Evolutionary conservation across 176 grass and related monocot genomes (phyloP).

Genomic region (Elaeis guineensis): DNA sequence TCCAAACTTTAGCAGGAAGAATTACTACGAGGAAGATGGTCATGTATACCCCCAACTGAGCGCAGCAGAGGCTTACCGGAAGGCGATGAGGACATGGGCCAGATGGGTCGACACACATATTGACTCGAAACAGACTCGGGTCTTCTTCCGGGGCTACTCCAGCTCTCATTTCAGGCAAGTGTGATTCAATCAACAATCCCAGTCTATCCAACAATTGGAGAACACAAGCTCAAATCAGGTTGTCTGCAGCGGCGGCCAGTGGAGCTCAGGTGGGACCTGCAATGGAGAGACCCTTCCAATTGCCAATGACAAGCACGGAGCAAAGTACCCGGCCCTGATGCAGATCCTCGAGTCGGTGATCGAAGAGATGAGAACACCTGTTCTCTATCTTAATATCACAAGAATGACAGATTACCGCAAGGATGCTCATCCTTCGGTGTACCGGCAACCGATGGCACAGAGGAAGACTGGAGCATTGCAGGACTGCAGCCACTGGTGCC

Average conservation of each 20-base stretch:
- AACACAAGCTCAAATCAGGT: no score
- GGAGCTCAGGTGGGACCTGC: conserved; percentile 89
- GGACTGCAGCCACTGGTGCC: conserved; percentile 99
- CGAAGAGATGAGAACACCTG: conserved; percentile 54
- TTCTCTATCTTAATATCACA: conserved; percentile 82
- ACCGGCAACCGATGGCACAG: conserved; percentile 34
- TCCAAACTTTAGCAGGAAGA: conserved; percentile 32
- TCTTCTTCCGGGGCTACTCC: conserved; percentile 91
- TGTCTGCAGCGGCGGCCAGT: conserved; percentile 67
- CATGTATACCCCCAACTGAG: conserved; percentile 55
- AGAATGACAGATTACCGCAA: conserved; percentile 95
- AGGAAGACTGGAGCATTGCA: conserved; percentile 44
- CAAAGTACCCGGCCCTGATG: conserved; percentile 53
- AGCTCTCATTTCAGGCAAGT: conserved; percentile 76
- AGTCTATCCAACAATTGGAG: no score
- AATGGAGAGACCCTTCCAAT: conserved; percentile 79
- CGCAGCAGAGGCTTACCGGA: conserved; percentile 65
- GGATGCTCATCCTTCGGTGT: conserved; percentile 86
- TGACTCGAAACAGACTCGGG: conserved; percentile 44
- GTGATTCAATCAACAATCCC: not conserved
- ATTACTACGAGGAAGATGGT: conserved; percentile 84
- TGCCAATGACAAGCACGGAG: conserved; percentile 50
- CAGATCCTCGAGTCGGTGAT: conserved; percentile 68
- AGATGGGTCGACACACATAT: conserved; percentile 69
- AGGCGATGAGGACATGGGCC: conserved; percentile 74